Base-by-base conservation (phyloP, 2,329 filamentous ascomycete species). In the Pyrenophora teres region DNA sequence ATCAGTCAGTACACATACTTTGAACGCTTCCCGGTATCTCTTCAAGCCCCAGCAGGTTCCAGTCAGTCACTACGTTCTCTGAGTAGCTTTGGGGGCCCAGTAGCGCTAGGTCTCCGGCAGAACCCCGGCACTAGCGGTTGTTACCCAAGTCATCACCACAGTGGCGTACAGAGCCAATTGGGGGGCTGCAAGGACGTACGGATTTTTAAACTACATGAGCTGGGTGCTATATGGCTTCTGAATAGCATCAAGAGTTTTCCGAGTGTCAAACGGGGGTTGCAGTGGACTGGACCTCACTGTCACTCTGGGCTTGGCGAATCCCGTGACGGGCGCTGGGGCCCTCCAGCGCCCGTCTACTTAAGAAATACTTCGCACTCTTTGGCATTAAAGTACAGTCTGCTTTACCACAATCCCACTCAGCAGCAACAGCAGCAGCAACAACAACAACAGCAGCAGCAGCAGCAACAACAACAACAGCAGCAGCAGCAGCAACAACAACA, bases 271-370 rank as follows among this genome's bases (percentile, higher is more conserved):
- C 21, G 1, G 4, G 15, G 16, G 36, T 23, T 13, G 9, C 30
- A 19, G 21, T 40, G 25, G 18, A 40, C 23, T 33, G 32, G 16
- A 40, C 35, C 25, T 46, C 44, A 46, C 36, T 27, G 44, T 40
- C 36, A 18, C 27, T 46, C 23, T 15, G 13, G 25, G 16, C 36
- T 33, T 46, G 36, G 36, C 36, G 30, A 6, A 10, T 15, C 31
- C 23, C 16, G 13, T 13, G 40, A 15, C n/a, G 16, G 18, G 27
- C n/a, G 36, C 36, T 16, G 44, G 36, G 18, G 21, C 36, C 36
- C 36, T 39, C 27, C 3, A 15, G 44, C 9, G 2, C 25, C 36
- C n/a, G 35, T 21, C 44, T 33, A 40, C n/a, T 23, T 40, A 33
- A 23, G 21, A 16, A 6, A 23, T n/a, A 31, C 18, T 39, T 39